phyloP scores from a whole-genome alignment of 148 eudicot genomes.

The Nepenthes gracilis region DNA sequence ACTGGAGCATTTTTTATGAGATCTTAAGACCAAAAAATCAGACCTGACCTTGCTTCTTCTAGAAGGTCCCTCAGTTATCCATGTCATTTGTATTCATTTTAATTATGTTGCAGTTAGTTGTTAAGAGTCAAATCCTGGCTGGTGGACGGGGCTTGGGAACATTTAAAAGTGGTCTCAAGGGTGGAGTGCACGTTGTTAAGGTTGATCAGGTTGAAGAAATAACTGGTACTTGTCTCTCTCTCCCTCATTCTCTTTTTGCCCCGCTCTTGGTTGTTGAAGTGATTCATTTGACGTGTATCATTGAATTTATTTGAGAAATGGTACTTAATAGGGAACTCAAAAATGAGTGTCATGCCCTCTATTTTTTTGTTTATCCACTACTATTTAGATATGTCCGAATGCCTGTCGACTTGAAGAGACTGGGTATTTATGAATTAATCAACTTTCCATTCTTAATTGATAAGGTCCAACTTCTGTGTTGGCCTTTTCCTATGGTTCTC shows the following conservation, averaged over 20 bases:
- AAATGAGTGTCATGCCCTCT: too few species aligned
- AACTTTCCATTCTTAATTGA: background rate
- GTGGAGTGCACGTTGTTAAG: constrained; percentile 94
- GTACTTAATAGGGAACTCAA: too few species aligned
- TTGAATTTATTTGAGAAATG: too few species aligned
- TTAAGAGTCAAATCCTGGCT: constrained; percentile 94
- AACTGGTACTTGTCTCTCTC: constrained; percentile 43
- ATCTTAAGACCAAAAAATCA: too few species aligned
- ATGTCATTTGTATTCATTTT: background rate
- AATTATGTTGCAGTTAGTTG: constrained; percentile 59
- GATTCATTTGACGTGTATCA: background rate
- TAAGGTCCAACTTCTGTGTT: background rate
- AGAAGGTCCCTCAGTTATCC: too few species aligned
- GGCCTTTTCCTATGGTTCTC: background rate
- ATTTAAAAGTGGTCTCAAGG: constrained; percentile 77
- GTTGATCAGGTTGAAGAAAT: constrained; percentile 59
- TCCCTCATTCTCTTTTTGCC: background rate
- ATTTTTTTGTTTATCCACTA: too few species aligned
- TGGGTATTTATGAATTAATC: too few species aligned
- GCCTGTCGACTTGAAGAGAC: too few species aligned
- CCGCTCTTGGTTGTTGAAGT: background rate
- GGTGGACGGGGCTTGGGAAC: constrained; percentile 97
- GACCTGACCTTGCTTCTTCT: too few species aligned
- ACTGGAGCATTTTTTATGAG: too few species aligned
- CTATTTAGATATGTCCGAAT: too few species aligned